Base-by-base conservation (phyloP, 2,329 filamentous ascomycete species). In the Emergomyces orientalis region DNA sequence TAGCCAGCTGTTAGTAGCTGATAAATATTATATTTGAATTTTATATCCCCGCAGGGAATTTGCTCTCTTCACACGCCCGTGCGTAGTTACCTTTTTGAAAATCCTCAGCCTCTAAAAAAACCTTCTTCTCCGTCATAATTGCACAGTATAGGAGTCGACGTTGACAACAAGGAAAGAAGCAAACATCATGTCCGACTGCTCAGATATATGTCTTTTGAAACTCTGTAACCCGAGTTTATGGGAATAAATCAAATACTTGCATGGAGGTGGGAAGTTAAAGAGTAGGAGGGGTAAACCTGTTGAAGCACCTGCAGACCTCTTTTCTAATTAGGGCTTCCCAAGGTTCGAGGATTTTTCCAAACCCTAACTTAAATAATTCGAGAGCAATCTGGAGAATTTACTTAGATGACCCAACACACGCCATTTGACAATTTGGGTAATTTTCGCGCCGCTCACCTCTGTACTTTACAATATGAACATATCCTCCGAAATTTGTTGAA, bases 71-170 rank as follows among this genome's bases (percentile, higher is more conserved):
- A 30, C 2, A 19, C 5, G 11, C 25, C 41, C 14, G 30, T 19
- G n/a, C 27, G 7, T 51, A 6, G 19, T 19, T 51, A 60, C 58
- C 58, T 60, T 51, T 60, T 51, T 49, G 30, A 41, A 60, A 60
- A 51, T 60, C 58, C 22, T 32, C 43, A 27, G 58, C 58, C 6
- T 49, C 43, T 17, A 60, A 32, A 17, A 56, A 56, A 56, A 56
- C 52, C 32, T 56, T 56, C 52, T 37, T 56, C 30, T 56, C 52
- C 13, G 30, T 56, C 52, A 56, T 56, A 9, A 32, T 37, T 32
- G 27, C 52, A 6, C 11, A 39, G 17, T 37, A 19, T 30, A 17
- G 47, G 13, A 27, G 27, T 51, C 25, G 14, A 17, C 27, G 47
- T 51, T 51, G 47, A 30, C 22, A 30, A 27, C 17, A 17, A 27